Conservation (phyloP, 1,284 basidiomycete species). For the Filobasidium uniguttulatum region DNA sequence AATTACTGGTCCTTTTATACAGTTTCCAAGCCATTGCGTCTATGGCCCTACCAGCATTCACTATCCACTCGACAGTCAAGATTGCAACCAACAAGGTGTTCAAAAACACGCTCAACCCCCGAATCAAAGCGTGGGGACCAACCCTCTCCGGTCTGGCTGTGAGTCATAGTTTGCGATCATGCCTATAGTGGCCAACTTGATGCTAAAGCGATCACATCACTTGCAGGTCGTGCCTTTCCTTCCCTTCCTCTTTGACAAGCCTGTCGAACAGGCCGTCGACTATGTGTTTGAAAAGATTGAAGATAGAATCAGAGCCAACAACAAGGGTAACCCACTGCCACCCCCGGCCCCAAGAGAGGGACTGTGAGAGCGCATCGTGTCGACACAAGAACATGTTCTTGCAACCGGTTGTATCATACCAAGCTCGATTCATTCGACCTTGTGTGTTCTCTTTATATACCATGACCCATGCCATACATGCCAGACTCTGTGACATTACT, state of each 20-base stretch:
- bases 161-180: slow-evolving; percentile 12
- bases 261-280: slow-evolving; percentile 43
- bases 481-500: no score
- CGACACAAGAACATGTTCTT: no score
- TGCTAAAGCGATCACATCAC: background rate
- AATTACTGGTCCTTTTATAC: background rate
- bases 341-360: no score
- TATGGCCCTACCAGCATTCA: slow-evolving; percentile 51
- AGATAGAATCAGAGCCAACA: slow-evolving; percentile 23
- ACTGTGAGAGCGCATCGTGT: no score
- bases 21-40: slow-evolving; percentile 75
- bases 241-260: slow-evolving; percentile 72
- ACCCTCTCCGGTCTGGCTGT: slow-evolving; percentile 51
- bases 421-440: no score
- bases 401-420: no score
- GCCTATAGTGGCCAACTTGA: background rate
- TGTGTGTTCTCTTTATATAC: no score
- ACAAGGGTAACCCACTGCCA: no score
- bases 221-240: slow-evolving; percentile 51
- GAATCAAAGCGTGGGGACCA: slow-evolving; percentile 63
- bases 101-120: slow-evolving; percentile 48
- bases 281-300: slow-evolving; percentile 41
- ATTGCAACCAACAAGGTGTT: slow-evolving; percentile 60
- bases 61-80: slow-evolving; percentile 69
- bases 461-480: no score